Percentiles rank a stretch among this genome's conserved stretches.
These are phyloP conservation scores for Keithomyces neogunnii DNA, from an alignment of 2,329 filamentous ascomycete genomes.

Conservation along the genomic window DNA sequence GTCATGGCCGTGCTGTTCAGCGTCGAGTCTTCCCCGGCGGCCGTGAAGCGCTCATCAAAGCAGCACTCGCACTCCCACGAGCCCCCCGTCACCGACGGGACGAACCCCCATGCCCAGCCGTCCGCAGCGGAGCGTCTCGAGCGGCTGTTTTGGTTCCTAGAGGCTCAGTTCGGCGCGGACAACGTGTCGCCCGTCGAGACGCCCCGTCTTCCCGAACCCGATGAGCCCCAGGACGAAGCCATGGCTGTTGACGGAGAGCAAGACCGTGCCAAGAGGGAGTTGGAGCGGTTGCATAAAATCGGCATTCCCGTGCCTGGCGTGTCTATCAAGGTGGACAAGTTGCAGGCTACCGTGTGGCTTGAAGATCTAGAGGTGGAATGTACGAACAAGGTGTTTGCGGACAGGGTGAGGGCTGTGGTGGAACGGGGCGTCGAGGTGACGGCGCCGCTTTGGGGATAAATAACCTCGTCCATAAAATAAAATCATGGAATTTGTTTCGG, in stretches of 20 bases:
- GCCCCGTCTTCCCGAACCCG: conserved; percentile 24
- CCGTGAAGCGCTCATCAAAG: conserved; percentile 61
- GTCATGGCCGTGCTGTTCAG: conserved; percentile 88
- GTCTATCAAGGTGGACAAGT: conserved; percentile 78
- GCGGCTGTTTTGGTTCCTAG: conserved; percentile 89
- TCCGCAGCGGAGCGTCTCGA: conserved; percentile 69
- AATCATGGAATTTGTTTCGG: too few relatives aligned
- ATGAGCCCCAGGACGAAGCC: conserved; percentile 4
- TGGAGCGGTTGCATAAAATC: conserved; percentile 69
- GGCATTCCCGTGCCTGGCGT: conserved; percentile 89
- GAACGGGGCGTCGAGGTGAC: conserved; percentile 85
- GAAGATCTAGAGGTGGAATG: conserved; percentile 90
- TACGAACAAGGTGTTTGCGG: conserved; percentile 65
- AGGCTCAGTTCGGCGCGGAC: conserved; percentile 87
- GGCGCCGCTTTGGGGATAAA: conserved; percentile 57
- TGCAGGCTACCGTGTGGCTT: conserved; percentile 81
- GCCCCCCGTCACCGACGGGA: conserved; percentile 27
- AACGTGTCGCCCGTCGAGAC: conserved; percentile 69
- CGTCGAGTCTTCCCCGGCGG: conserved; percentile 88
- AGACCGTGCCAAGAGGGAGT: conserved; percentile 56
- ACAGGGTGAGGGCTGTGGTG: conserved; percentile 80
- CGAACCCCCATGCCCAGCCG: conserved; percentile 67
- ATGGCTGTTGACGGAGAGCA: conserved; percentile 27
- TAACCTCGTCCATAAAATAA: too few relatives aligned
- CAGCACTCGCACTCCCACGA: conserved; percentile 21